Base-by-base conservation (phyloP, 2,329 filamentous ascomycete genomes). In the Colletotrichum plurivorum region DNA sequence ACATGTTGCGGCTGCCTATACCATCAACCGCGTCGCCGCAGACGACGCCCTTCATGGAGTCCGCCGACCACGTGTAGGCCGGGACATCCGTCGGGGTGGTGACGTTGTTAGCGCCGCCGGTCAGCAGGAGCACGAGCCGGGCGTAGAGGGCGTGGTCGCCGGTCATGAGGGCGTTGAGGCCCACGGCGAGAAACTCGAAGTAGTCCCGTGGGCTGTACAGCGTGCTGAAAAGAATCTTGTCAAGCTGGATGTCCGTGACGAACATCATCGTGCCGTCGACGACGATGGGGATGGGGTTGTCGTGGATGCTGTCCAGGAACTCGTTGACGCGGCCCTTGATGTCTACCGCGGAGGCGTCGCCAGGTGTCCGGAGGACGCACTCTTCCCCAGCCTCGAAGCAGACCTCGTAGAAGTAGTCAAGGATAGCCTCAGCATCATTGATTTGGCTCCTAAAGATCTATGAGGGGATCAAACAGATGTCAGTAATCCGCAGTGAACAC, bases 351-450 rank as follows among this genome's bases (percentile, higher is more conserved):
- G 72, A 73, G 2, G 66, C 68, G 73, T 83, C 81, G 7, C 54
- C 43, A 0, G 48, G 0, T 1, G 66, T 64, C 61, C 69, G 68
- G 1, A 82, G 73, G 10, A 78, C 67, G 57, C 81, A 83, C 0
- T 56, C 41, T 2, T 68, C 36, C 0, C 78, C 75, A 5, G 73
- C 78, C 1, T 73, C 67, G 71, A 75, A 81, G 68, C 82, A 84
- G 10, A 76, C 73, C 8, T 75, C 67, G 69, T 78, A 81, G 61
- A 84, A 78, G 39, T 72, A 62, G 22, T 76, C 74, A n/a, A 78
- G 71, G 15, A 79, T 73, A 6, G 76, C 68, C 9, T 84, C 78
- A 0, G 79, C 77, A 62, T 84, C 82, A 36, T 74, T 70, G 31
- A 36, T 36, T 1, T 80, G 73, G 71, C 79, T 81, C 36, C 71